Base-by-base conservation (phyloP, 1,284 basidiomycete genomes). In the Ceratobasidium sp. region DNA sequence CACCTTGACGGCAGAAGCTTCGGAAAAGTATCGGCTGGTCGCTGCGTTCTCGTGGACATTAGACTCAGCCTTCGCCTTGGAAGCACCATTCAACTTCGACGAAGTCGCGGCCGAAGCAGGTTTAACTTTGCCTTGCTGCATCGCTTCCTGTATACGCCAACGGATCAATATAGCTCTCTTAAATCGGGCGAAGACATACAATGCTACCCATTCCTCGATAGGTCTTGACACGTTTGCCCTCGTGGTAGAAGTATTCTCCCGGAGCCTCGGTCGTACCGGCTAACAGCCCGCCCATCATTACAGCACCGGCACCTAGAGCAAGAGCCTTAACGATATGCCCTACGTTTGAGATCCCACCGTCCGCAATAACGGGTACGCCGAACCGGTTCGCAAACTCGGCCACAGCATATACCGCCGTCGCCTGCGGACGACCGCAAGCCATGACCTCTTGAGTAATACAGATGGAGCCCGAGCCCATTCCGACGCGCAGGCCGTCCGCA, bases 361-460 rank as follows among this genome's bases (percentile, higher is more conserved):
- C 98, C n/a, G 98, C 97, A 81, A 99, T 95, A 82, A 98, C 96
- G 7, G 97, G 98, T 0, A 99, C 93, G 60, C 97, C 98, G 85
- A 99, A 99, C 84, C 94, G 92, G 86, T 86, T 90, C 39, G 97
- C 92, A 83, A 99, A 99, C 87, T 99, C 96, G 39, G 97, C 92
- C 15, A 99, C 97, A 63, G 95, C 93, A 85, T 95, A 94, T 15
- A 99, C 97, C 15, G 98, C 97, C 0, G 97, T 98, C 13, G 97
- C 97, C 86, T 99, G 97, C 1, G 97, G 98, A 49, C 97, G 92
- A 44, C 97, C 98, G 77, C 99, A 97, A n/a, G 98, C 97, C 95
- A 99, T 99, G 83, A 99, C 95, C 85, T 99, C 97, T 86, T 99
- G 97, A 4, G 97, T 99, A 86, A 99, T 99, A 85, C 97, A 99